Evolutionary conservation across 352 stramenopile species (phyloP).

Genomic region (Phytophthora sp.): DNA sequence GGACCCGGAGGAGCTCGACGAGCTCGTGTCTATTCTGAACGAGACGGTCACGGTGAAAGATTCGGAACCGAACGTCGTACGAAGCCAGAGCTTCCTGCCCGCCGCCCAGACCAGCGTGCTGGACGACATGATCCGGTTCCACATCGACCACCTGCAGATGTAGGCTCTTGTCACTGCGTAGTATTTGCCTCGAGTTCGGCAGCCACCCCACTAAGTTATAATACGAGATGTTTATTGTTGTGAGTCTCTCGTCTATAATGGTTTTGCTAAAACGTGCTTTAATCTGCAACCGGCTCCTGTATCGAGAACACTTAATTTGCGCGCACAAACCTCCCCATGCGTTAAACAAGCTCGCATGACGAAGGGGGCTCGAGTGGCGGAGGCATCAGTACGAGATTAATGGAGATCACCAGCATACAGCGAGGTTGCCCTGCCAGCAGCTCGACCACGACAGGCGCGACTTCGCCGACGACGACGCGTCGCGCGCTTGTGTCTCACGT

Average conservation of each 20-base stretch:
- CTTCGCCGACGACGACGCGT: too few relatives aligned
- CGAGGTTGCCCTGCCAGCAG: background rate
- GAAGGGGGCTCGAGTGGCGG: too few relatives aligned
- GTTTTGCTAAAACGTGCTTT: too few relatives aligned
- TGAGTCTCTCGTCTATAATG: too few relatives aligned
- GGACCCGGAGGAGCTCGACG: slow-evolving; percentile 43
- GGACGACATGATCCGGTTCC: slow-evolving; percentile 56
- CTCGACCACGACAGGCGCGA: background rate
- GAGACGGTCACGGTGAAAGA: slow-evolving; percentile 33
- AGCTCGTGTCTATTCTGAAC: slow-evolving; percentile 44
- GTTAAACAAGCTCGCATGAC: too few relatives aligned
- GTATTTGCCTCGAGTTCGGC: background rate
- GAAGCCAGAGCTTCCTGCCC: background rate
- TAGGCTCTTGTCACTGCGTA: slow-evolving; percentile 9
- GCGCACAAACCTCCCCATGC: too few relatives aligned
- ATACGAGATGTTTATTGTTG: slow-evolving; percentile 10
- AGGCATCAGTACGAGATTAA: too few relatives aligned
- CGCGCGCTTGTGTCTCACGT: background rate
- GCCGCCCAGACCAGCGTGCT: slow-evolving; percentile 27
- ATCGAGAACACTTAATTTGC: too few relatives aligned
- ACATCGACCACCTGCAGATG: slow-evolving; percentile 40
- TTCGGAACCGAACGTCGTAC: background rate
- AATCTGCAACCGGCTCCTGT: too few relatives aligned
- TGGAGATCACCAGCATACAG: too few relatives aligned
- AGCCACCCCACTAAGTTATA: slow-evolving; percentile 27